phyloP scores from a whole-genome alignment of 2,329 filamentous ascomycete genomes.

The Boeremia lycopersici region DNA sequence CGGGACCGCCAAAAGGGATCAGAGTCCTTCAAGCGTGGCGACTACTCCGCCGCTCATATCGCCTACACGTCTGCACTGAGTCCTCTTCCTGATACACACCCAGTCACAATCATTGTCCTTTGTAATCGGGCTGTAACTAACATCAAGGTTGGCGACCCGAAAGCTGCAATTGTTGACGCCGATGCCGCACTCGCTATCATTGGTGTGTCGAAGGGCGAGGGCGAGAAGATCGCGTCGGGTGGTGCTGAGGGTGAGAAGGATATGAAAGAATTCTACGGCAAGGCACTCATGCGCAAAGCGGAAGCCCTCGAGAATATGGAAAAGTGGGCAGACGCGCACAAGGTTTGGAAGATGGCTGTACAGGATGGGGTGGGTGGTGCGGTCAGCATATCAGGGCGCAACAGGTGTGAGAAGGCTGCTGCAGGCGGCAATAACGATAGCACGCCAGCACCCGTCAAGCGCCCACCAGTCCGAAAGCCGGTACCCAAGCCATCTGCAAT shows the following conservation, averaged over 20 bases:
- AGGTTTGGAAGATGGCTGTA: conserved; percentile 81
- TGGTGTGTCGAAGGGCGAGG: conserved; percentile 76
- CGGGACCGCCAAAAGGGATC: conserved; percentile 79
- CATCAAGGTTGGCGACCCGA: conserved; percentile 90
- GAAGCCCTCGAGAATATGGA: conserved; percentile 96
- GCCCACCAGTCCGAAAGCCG: conserved; percentile 36
- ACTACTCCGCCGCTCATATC: conserved; percentile 84
- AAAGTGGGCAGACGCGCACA: conserved; percentile 83
- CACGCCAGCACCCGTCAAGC: conserved; percentile 27
- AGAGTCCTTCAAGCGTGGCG: conserved; percentile 90
- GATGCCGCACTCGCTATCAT: conserved; percentile 82
- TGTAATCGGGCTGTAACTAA: conserved; percentile 90
- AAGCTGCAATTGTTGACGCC: conserved; percentile 82
- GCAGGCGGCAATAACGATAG: conserved; percentile 40
- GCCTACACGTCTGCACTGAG: conserved; percentile 80
- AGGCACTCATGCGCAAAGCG: conserved; percentile 91
- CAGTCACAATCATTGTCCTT: conserved; percentile 83
- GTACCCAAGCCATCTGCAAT: conserved; percentile 50
- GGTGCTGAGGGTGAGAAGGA: conserved; percentile 68
- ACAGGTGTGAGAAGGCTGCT: conserved; percentile 87
- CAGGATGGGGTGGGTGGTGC: conserved; percentile 85
- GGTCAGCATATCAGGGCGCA: conserved; percentile 81
- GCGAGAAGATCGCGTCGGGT: conserved; percentile 75
- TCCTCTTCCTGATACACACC: conserved; percentile 77
- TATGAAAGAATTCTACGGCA: conserved; percentile 92